Conservation (phyloP, 2,329 filamentous ascomycete species). For the Botrytis elliptica region DNA sequence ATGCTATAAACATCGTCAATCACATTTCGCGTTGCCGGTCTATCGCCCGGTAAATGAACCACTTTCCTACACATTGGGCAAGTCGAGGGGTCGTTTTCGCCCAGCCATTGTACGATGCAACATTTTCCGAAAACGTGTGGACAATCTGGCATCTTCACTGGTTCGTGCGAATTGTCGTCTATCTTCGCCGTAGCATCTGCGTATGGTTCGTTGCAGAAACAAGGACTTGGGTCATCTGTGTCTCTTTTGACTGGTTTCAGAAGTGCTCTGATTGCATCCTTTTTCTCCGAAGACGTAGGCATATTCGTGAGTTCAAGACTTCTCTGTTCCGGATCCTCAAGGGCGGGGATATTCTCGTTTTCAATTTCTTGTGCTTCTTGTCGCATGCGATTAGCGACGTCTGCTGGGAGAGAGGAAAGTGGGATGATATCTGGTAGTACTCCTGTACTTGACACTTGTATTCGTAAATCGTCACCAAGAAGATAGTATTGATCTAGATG, state of each 20-base stretch:
- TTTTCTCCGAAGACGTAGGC: background rate
- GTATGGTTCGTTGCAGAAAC: background rate
- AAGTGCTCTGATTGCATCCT: background rate
- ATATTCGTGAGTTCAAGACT: accelerated
- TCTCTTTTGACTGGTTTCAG: background rate
- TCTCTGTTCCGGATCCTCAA: background rate
- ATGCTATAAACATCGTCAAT: background rate
- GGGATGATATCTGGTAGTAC: accelerated
- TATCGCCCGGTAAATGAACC: background rate
- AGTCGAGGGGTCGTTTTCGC: background rate
- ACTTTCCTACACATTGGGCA: background rate
- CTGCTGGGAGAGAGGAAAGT: background rate
- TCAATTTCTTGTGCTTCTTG: background rate
- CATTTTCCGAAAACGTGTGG: background rate
- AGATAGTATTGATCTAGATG: background rate
- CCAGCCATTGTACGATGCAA: background rate
- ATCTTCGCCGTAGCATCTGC: background rate
- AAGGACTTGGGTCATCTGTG: background rate
- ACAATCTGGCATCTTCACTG: background rate
- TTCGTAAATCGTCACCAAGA: background rate
- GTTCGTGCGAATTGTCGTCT: background rate
- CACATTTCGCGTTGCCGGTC: background rate
- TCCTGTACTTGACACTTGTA: background rate
- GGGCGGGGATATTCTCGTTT: background rate
- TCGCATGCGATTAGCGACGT: no score